Evolutionary conservation across 495 filamentous ascomycete species (phyloP), one percentile per base, ranked within the genome.

Genomic region (Tuber melanosporum): DNA sequence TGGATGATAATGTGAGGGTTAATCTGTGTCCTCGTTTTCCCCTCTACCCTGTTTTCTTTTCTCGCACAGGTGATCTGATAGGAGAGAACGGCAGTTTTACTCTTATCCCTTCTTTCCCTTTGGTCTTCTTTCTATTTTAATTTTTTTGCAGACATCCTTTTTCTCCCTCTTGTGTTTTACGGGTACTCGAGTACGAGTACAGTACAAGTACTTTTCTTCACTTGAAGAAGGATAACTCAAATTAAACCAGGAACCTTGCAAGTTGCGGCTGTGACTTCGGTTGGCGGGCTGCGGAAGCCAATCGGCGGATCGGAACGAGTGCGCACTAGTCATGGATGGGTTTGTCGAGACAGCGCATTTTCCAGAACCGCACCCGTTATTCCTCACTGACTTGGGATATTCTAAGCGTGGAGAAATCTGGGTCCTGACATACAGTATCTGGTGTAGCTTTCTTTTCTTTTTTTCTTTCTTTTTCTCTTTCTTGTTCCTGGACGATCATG

Each of bases 271-370:
- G 75, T 49, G 70, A 66, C 46, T 71, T 77, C 62, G 75, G 75
- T 77, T 74, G 70, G 77, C 76, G 76, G 78, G 71, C 62, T 66
- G 71, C 77, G 71, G 78, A 74, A 74, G 76, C 42, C 71, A 77
- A 79, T 79, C 78, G 75, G 46, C 44, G 72, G 78, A 79, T 79
- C 78, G 76, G 76, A 78, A 72, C 69, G 71, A 78, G 74, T 66
- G 57, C n/a, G 4, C 57, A 66, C 57, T 66, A 66, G 57, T 66
- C 57, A 66, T 66, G 57, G 57, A 32, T 66, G 66, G 71, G 44
- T 43, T 47, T 79, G 71, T 74, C 77, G 78, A 75, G 73, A 80
- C 77, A 79, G 78, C 78, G 75, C 77, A 80, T 71, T 73, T 79
- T 42, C 52, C 36, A 75, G 78, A 80, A 73, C 78, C 78, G 76